These are phyloP conservation scores for Diaporthe sp. DNA, from an alignment of 2,329 filamentous ascomycete genomes.

Conservation along the genomic window DNA sequence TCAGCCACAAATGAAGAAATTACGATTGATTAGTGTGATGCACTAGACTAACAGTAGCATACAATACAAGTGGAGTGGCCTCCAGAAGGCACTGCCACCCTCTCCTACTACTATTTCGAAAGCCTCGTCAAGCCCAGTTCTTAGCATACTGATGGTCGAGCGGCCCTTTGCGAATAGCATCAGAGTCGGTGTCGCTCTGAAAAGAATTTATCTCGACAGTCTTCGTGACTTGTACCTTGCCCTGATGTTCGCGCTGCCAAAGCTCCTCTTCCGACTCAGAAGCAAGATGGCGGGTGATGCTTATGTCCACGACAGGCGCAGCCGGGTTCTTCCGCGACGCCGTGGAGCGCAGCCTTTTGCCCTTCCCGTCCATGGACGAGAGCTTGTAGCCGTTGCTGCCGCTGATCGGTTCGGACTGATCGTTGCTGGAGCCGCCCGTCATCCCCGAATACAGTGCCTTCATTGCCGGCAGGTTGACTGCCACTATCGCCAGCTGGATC, in stretches of 20 bases:
- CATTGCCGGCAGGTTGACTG: constrained; percentile 36
- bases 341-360: background rate
- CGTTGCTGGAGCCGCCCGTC: constrained; percentile 21
- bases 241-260: constrained; percentile 9
- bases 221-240: background rate
- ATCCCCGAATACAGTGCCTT: constrained; percentile 9
- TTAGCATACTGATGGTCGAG: background rate
- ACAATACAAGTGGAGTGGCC: too few species aligned
- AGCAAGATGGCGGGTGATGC: constrained; percentile 22
- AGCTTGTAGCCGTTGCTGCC: constrained; percentile 19
- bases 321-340: background rate
- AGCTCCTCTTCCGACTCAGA: constrained; percentile 22
- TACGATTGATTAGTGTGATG: too few species aligned
- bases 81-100: background rate
- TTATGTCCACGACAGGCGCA: constrained; percentile 1
- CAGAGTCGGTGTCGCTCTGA: background rate
- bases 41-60: too few species aligned
- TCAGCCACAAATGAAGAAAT: too few species aligned
- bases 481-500: constrained; percentile 35
- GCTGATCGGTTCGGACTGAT: constrained; percentile 6
- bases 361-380: background rate
- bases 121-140: background rate
- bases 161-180: background rate
- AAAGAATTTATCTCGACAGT: background rate
- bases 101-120: background rate